Evolutionary conservation across 179 eudicot species (phyloP), one percentile per base, ranked within the genome.

Genomic region (Sideroxylon spinosum): DNA sequence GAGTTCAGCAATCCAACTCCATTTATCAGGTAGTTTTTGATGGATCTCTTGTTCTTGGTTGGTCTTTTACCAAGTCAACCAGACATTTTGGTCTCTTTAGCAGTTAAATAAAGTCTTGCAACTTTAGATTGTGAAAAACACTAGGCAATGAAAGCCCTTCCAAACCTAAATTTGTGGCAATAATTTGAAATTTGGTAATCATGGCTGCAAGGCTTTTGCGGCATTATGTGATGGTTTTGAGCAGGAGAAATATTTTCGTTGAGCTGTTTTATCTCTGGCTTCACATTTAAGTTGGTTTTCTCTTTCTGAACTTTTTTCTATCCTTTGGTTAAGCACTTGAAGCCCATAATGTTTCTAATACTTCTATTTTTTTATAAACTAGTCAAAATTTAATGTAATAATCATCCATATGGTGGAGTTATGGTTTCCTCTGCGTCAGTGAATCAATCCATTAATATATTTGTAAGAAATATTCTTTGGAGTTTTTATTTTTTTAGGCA

Each of bases 1-100:
- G 97, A 93, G 78, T 93, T 93, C 85, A 93, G 97, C 88, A 78
- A 91, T 79, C 97, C 97, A 37, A 93, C 97, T 83, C 97, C 97
- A 68, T 93, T 93, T 77, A 93, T 91, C 85, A 89, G 94, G 96
- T 92, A 77, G 73, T 55, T 28, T 79, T 22, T 75, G 28, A 19
- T 29, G 74, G 65, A 61, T 23, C 12, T 29, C 14, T 25, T 62
- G 26, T 22, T 23, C 4, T 25, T 48, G 19, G 55, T 44, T 20
- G 19, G 25, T 7, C 23, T 16, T 2, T 79, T 12, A 20, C 19
- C 76, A n/a, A 57, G 52, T 59, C 59, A 25, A n/a, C 23, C 19
- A 23, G 67, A n/a, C 53, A 74, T 32, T 59, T 57, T 57, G 65
- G 67, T 73, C n/a, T 74, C 63, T 74, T 66, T 66, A 12, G 19